phyloP scores from a whole-genome alignment of 2,329 filamentous ascomycete genomes.

The Exophiala sp. region DNA sequence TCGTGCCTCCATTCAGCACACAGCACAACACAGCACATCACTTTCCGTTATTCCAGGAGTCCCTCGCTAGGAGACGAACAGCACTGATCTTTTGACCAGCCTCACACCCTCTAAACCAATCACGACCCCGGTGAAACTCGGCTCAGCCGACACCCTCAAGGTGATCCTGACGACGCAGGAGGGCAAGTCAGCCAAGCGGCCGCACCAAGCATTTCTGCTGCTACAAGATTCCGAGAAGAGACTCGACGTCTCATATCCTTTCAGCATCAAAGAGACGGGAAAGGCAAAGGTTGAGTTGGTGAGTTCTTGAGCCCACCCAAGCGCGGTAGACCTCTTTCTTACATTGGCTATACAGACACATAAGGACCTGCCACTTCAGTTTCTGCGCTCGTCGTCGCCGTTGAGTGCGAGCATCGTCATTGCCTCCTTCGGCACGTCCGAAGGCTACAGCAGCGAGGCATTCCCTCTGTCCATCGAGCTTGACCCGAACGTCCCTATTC shows the following conservation, averaged over 20 bases:
- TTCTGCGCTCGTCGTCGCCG: conserved; percentile 61
- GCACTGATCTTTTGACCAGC: conserved; percentile 37
- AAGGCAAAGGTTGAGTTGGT: conserved; percentile 83
- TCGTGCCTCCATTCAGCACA: not conserved
- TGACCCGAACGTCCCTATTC: conserved; percentile 56
- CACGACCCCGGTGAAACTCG: conserved; percentile 58
- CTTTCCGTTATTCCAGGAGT: not conserved
- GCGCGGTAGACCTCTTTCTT: not conserved
- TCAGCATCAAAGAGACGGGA: conserved; percentile 78
- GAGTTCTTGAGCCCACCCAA: conserved; percentile 39
- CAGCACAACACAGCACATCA: not conserved
- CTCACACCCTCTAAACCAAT: conserved; percentile 57
- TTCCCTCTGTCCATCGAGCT: conserved; percentile 67
- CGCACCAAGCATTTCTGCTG: conserved; percentile 89
- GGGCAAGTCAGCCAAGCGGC: conserved; percentile 68
- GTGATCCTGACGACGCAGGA: conserved; percentile 75
- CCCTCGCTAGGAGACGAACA: not conserved
- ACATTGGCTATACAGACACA: conserved; percentile 59
- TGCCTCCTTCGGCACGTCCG: conserved; percentile 70
- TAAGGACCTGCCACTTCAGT: conserved; percentile 80
- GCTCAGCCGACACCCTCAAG: conserved; percentile 68
- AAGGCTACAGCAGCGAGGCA: conserved; percentile 59
- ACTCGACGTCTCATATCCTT: conserved; percentile 78
- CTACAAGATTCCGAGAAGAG: conserved; percentile 68
- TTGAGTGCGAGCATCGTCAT: conserved; percentile 77